These are phyloP conservation scores for Clonostachys solani DNA, from an alignment of 2,329 filamentous ascomycete genomes.

Conservation along the genomic window DNA sequence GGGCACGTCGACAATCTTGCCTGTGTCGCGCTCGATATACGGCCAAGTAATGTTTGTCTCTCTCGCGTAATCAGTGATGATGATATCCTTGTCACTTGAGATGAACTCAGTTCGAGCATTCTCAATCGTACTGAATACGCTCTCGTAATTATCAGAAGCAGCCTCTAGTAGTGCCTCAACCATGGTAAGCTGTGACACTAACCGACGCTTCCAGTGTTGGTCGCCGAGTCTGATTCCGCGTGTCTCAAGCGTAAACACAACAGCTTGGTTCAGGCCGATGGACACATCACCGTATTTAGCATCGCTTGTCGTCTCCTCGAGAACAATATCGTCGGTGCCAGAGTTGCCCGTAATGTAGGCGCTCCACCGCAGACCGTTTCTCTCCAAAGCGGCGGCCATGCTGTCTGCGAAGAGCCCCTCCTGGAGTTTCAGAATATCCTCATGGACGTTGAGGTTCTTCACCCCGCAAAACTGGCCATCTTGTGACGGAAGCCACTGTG, in stretches of 20 bases:
- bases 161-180: conserved; percentile 18
- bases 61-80: conserved; percentile 18
- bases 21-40: conserved; percentile 11
- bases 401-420: conserved; percentile 16
- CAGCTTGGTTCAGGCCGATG: conserved; percentile 17
- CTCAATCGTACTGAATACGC: conserved; percentile 14
- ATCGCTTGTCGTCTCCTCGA: conserved; percentile 17
- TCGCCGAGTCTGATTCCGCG: conserved; percentile 20
- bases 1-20: conserved; percentile 14
- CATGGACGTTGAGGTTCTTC: conserved; percentile 24
- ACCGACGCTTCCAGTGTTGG: conserved; percentile 21
- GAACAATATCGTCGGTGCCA: conserved; percentile 8
- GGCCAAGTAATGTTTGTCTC: conserved; percentile 14
- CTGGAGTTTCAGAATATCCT: conserved; percentile 16
- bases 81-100: conserved; percentile 13
- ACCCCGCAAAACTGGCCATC: conserved; percentile 22
- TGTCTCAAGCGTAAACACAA: conserved; percentile 22
- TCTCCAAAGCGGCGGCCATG: neutral
- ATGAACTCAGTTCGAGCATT: conserved; percentile 19
- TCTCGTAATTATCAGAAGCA: conserved; percentile 15
- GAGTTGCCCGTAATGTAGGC: conserved; percentile 11
- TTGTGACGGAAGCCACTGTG: conserved; percentile 9
- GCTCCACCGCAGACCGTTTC: conserved; percentile 9
- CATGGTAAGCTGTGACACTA: conserved; percentile 17
- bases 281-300: conserved; percentile 20